Base-by-base conservation (phyloP, 2,329 filamentous ascomycete species). In the Mycosphaerella arachidis region DNA sequence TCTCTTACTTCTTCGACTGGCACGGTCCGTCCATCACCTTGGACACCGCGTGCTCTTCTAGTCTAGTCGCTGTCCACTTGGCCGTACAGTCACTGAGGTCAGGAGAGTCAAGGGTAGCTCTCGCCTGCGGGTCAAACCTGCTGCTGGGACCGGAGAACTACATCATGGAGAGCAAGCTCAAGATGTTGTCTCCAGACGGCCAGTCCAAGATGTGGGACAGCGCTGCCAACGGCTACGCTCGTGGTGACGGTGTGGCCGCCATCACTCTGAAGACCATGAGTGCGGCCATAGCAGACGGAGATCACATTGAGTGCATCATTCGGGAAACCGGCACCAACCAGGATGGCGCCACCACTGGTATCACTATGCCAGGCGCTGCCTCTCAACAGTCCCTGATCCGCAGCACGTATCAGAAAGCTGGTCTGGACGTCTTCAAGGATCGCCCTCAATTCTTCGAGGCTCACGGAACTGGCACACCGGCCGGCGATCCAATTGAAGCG, bases 161-260 rank as follows among this genome's bases (percentile, higher is more conserved):
- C 33, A 63, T 73, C n/a, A 29, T 46, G 0, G 65, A 66, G 37
- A 66, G 57, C 24, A 69, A 69, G 4, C 59, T 73, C 27, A 64
- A 68, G 1, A 56, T 63, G 67, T 71, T 76, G 2, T 72, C 69
- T 3, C 67, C 69, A 1, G n/a, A n/a, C n/a, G n/a, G n/a, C n/a
- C n/a, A n/a, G n/a, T n/a, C n/a, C n/a, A n/a, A n/a, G n/a, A n/a
- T n/a, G n/a, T n/a, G n/a, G n/a, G n/a, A n/a, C n/a, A n/a, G n/a
- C n/a, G n/a, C n/a, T n/a, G n/a, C n/a, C n/a, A n/a, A n/a, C n/a
- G n/a, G n/a, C n/a, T n/a, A 77, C 67, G 81, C 75, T 18, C 75
- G 82, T 0, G 81, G 81, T 10, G 84, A 86, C 55, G 83, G 82
- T 0, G 68, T 83, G 6, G 77, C 77, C 0, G 71, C 74, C 0